Conservation (phyloP, 2,329 filamentous ascomycete genomes). For the Paracamarosporium sp. region DNA sequence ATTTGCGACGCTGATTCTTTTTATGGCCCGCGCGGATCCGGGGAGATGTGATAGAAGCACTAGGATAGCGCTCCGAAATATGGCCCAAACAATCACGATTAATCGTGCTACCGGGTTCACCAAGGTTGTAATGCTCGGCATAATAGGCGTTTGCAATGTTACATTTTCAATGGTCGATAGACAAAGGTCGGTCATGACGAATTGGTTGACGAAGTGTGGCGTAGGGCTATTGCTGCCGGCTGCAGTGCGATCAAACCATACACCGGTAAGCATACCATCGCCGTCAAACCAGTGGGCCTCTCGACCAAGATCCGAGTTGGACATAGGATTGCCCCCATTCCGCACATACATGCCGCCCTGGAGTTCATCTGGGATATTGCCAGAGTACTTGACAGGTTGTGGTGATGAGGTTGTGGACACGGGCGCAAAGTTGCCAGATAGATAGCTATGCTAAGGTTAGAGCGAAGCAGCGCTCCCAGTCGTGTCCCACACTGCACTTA, state of each 20-base stretch:
- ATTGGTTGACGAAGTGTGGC: constrained; percentile 74
- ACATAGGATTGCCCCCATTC: constrained; percentile 73
- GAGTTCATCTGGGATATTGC: constrained; percentile 69
- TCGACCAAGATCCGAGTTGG: constrained; percentile 65
- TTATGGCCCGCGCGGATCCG: constrained; percentile 64
- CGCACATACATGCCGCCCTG: constrained; percentile 74
- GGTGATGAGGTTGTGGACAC: constrained; percentile 63
- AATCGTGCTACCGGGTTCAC: constrained; percentile 65
- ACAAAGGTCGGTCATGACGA: constrained; percentile 71
- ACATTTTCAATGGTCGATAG: constrained; percentile 59
- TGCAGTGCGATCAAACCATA: constrained; percentile 60
- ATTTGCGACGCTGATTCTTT: constrained; percentile 74
- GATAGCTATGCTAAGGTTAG: constrained; percentile 53
- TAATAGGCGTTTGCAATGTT: constrained; percentile 61
- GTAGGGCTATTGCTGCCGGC: constrained; percentile 43
- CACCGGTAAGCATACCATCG: constrained; percentile 75
- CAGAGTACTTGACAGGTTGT: constrained; percentile 64
- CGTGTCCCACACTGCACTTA: constrained; percentile 28
- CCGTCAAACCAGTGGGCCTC: constrained; percentile 79
- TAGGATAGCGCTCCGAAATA: constrained; percentile 64
- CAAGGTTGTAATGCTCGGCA: constrained; percentile 72
- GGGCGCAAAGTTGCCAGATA: constrained; percentile 74
- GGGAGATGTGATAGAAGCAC: constrained; percentile 65
- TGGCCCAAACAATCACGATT: constrained; percentile 57
- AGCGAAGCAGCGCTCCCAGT: background rate